Evolutionary conservation across 2,329 filamentous ascomycete genomes (phyloP).

Genomic region (Aspergillus sp.): DNA sequence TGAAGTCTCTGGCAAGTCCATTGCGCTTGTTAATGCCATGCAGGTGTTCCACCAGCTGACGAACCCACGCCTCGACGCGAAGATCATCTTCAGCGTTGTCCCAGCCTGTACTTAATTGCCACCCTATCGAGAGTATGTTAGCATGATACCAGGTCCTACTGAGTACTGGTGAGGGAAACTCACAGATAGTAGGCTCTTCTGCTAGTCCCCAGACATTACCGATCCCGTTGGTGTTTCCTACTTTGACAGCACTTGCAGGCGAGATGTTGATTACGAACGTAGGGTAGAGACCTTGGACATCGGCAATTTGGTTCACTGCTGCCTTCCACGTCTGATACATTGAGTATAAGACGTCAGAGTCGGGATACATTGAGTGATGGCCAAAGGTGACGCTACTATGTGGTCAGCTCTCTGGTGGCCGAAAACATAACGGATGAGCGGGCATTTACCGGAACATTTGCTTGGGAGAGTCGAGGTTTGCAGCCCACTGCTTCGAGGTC

Average conservation of each 20-base stretch:
- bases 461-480: conserved; percentile 31
- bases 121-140: conserved; percentile 27
- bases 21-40: conserved; percentile 35
- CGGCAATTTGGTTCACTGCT: conserved; percentile 34
- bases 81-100: conserved; percentile 38
- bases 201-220: conserved; percentile 44
- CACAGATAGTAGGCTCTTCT: conserved; percentile 35
- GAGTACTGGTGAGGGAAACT: conserved; percentile 4
- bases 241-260: conserved; percentile 27
- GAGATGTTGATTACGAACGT: conserved; percentile 41
- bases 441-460: conserved; percentile 39
- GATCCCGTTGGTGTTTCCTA: conserved; percentile 39
- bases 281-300: conserved; percentile 41
- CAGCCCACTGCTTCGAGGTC: conserved; percentile 30
- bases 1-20: conserved; percentile 36
- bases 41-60: conserved; percentile 29
- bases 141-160: no score
- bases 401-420: not conserved
- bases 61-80: conserved; percentile 38
- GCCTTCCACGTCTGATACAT: conserved; percentile 41
- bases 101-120: conserved; percentile 45
- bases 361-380: conserved; percentile 41
- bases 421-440: not conserved
- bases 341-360: conserved; percentile 31
- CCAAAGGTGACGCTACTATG: conserved; percentile 36